These are phyloP conservation scores for Candida quercuum DNA, from an alignment of 805 yeast species.

Conservation along the genomic window DNA sequence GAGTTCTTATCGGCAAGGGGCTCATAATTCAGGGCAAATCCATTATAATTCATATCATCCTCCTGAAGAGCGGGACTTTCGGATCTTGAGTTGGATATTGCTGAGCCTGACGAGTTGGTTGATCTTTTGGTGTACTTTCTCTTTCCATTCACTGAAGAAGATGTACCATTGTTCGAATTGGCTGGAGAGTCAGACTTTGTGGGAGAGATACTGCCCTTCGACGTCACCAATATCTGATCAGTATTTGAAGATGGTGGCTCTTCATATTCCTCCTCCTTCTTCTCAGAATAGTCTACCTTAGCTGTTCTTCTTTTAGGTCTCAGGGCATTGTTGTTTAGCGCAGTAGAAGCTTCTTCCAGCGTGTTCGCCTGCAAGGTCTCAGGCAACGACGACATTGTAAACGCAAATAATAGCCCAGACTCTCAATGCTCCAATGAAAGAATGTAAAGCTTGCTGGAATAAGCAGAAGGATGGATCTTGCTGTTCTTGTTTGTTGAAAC, in stretches of 20 bases:
- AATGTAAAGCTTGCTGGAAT: too few species aligned
- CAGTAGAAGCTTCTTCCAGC: not conserved
- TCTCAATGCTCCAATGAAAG: not conserved
- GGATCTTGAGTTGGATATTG: conserved; percentile 6
- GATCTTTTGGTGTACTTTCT: not conserved
- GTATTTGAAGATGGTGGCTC: not conserved
- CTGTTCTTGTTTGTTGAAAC: too few species aligned
- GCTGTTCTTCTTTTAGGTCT: conserved; percentile 16
- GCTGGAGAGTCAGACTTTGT: not conserved
- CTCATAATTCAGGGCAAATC: conserved; percentile 21
- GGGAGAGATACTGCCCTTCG: not conserved
- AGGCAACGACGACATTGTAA: too few species aligned
- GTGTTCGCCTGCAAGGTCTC: too few species aligned
- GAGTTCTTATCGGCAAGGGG: conserved; percentile 9
- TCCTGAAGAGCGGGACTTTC: conserved; percentile 8
- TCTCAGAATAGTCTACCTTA: conserved; percentile 22
- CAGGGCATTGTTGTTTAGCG: not conserved
- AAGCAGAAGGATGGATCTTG: too few species aligned
- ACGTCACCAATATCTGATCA: not conserved
- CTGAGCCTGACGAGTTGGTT: not conserved
- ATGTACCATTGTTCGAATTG: not conserved
- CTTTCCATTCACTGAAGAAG: not conserved
- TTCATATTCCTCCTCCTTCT: conserved; percentile 9
- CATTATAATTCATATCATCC: conserved; percentile 4
- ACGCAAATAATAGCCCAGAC: not conserved